Evolutionary conservation across 108 stramenopile genomes (phyloP).

Genomic region (Nitzschia inconspicua): DNA sequence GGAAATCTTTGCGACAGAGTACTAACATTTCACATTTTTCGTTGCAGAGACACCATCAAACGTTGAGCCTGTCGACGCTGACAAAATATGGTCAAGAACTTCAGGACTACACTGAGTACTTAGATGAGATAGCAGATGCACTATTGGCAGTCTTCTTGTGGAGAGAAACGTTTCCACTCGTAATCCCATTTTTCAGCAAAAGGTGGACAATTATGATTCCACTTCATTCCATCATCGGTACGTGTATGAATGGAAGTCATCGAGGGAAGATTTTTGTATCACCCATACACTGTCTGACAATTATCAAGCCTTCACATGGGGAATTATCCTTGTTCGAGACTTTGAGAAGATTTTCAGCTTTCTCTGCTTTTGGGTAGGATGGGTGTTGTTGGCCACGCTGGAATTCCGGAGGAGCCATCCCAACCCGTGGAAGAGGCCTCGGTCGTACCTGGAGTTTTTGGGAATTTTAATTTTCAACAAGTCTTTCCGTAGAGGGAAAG

Average conservation of each 20-base stretch:
- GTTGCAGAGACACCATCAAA: constrained; percentile 3
- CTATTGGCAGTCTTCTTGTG: constrained; percentile 41
- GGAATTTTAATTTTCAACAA: constrained; percentile 18
- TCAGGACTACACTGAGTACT: constrained; percentile 15
- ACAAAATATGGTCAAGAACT: constrained; percentile 23
- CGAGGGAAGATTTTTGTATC: too few relatives aligned
- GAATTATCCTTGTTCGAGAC: constrained; percentile 11
- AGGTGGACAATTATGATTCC: constrained; percentile 25
- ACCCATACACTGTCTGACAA: too few relatives aligned
- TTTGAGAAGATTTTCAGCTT: constrained; percentile 18
- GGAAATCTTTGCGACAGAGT: neutral
- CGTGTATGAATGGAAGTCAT: too few relatives aligned
- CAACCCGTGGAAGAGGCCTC: constrained; percentile 8
- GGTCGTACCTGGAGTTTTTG: constrained; percentile 14
- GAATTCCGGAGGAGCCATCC: constrained; percentile 6
- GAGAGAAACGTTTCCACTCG: constrained; percentile 25
- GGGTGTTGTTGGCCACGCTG: constrained; percentile 25
- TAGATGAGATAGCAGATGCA: constrained; percentile 34
- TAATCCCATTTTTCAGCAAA: constrained; percentile 1
- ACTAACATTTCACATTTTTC: neutral
- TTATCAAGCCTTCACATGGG: constrained; percentile 39
- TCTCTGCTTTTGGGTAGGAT: constrained; percentile 15
- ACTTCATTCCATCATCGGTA: constrained; percentile 46
- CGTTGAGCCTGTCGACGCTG: constrained; percentile 23
- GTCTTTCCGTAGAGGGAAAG: neutral